These are phyloP conservation scores for Rhododendron vialii DNA, from an alignment of 148 eudicot species.

Conservation along the genomic window DNA sequence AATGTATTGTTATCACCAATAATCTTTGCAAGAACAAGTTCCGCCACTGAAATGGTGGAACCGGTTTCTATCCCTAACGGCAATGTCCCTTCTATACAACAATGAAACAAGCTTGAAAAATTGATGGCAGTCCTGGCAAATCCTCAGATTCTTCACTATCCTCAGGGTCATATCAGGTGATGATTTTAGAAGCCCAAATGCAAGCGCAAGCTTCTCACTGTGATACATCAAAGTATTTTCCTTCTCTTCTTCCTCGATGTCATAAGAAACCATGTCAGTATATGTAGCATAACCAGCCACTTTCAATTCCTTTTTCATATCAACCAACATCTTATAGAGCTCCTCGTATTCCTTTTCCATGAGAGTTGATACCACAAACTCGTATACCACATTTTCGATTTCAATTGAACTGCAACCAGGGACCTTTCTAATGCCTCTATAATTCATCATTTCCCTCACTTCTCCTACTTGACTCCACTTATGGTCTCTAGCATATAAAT, in stretches of 20 bases:
- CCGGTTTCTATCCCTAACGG: neutral
- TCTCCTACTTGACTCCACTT: constrained; percentile 30
- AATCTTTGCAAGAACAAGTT: constrained; percentile 2
- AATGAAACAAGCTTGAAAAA: constrained; percentile 4
- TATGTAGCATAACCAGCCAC: constrained; percentile 7
- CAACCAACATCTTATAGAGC: constrained; percentile 17
- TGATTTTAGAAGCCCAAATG: constrained; percentile 8
- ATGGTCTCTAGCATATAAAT: constrained; percentile 21
- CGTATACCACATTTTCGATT: constrained; percentile 18
- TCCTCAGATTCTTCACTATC: constrained; percentile 7
- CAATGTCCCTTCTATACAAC: constrained; percentile 1
- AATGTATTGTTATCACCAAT: neutral
- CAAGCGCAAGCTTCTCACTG: neutral
- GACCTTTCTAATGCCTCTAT: constrained; percentile 21
- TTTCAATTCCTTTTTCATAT: constrained; percentile 15
- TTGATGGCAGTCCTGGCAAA: constrained; percentile 8
- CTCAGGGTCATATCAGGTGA: neutral
- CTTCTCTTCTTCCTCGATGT: neutral
- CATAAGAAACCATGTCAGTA: constrained; percentile 11
- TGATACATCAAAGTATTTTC: neutral
- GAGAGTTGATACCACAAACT: constrained; percentile 28
- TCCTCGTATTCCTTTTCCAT: constrained; percentile 19
- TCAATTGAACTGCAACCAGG: constrained; percentile 37
- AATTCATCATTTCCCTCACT: constrained; percentile 16
- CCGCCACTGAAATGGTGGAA: constrained; percentile 2